Evolutionary conservation across 768 basidiomycete genomes (phyloP), one percentile per base, ranked within the genome.

Genomic region (Leccinum imitatum): DNA sequence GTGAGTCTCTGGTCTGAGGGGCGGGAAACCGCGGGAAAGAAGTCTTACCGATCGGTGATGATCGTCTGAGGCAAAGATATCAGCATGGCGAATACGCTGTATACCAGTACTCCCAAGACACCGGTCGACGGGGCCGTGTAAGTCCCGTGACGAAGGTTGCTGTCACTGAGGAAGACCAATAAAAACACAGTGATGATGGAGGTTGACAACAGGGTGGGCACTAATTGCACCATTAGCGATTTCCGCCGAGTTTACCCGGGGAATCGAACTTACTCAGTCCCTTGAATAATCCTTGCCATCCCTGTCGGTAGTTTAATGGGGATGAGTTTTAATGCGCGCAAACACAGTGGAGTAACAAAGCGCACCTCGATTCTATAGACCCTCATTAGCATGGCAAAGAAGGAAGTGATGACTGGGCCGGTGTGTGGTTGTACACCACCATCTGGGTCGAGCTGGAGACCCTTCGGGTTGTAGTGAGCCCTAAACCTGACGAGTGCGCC

Each of bases 401-500:
- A 91, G 4, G 87, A 85, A 15, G 82, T 83, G 57, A 93, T 80
- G n/a, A 90, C 81, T 59, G 91, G 92, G 35, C 87, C 87, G 5
- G 89, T 87, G 66, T 91, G 85, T 0, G 90, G 84, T 71, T 86
- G 81, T n/a, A 84, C 87, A 51, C 81, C 85, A 33, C 88, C 90
- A 68, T 91, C 90, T 31, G 81, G 76, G 71, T 93, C 91, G 44
- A 93, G 80, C 55, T 87, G 89, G 44, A 94, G 84, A 37, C 88
- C 90, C 72, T 89, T 90, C 3, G 92, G 92, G 68, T 90, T 91
- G 77, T 90, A 93, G 69, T 93, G 91, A 31, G 89, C 90, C 73
- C 92, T 81, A 70, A 90, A 86, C 51, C 91, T 82, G 8, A 93
- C 86, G 10, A 92, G 78, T 13, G 87, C 79, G 4, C 90, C 91